Percentiles rank a stretch among this genome's conserved stretches.
phyloP scores from a whole-genome alignment of 108 stramenopile species.

The Cyclotella sp. region DNA sequence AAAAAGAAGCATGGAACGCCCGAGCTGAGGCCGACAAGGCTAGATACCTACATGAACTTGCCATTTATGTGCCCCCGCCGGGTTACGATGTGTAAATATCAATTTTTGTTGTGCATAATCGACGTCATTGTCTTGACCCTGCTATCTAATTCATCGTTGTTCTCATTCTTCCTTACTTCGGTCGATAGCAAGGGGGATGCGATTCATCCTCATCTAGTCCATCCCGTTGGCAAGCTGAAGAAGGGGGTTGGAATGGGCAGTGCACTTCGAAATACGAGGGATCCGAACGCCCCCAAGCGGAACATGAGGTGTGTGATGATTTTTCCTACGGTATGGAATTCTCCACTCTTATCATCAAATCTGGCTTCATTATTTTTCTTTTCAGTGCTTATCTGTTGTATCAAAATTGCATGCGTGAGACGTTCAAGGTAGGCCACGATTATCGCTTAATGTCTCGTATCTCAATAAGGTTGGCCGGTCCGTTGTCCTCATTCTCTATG shows the following conservation, averaged over 20 bases:
- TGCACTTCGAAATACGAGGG: conserved; percentile 61
- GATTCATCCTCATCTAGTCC: conserved; percentile 53
- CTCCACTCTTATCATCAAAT: neutral
- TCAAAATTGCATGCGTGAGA: conserved; percentile 88
- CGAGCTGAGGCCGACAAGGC: conserved; percentile 87
- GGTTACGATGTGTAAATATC: conserved; percentile 66
- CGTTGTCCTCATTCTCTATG: neutral
- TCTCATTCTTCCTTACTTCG: too few relatives aligned
- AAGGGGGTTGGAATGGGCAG: conserved; percentile 51
- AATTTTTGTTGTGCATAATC: too few relatives aligned
- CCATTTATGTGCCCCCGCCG: conserved; percentile 73
- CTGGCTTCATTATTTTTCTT: neutral
- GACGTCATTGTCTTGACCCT: too few relatives aligned
- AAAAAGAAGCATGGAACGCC: conserved; percentile 81
- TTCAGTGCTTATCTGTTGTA: conserved; percentile 83
- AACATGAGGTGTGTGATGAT: conserved; percentile 60
- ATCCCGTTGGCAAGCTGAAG: conserved; percentile 2
- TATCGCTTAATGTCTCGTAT: neutral
- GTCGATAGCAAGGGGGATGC: conserved; percentile 71
- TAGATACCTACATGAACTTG: conserved; percentile 78
- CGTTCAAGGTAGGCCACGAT: conserved; percentile 65
- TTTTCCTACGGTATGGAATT: neutral
- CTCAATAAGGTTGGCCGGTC: neutral
- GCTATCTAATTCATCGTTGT: too few relatives aligned
- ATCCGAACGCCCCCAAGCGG: conserved; percentile 91